Evolutionary conservation across 805 yeast species (phyloP), one percentile per base, ranked within the genome.

Genomic region (Yamadazyma paraphyllophila): DNA sequence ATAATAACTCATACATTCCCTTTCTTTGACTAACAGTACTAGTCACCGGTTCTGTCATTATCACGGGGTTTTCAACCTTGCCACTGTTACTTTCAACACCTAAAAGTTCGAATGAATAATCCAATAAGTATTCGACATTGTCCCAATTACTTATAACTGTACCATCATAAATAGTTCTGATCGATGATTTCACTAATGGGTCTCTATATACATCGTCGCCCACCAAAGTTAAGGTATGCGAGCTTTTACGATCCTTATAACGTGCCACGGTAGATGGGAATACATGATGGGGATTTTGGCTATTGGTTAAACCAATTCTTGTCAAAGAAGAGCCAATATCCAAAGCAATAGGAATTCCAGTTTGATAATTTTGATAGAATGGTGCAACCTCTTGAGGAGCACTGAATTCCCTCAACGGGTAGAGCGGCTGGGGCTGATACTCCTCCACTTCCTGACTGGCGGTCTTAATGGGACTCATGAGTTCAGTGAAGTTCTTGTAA

Each of bases 61-160:
- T 75, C 0, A 94, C 61, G 1, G 98, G 98, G 55, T 87, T 89
- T 38, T 83, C 79, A 3, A 91, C 80, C 2, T 71, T 60, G 1
- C 80, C 78, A 49, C 61, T 63, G 33, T 55, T 43, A 42, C 70
- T 58, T 1, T 64, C 48, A 2, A 89, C 94, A 3, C 92, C 85
- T 39, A 92, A 58, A 61, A 88, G 95, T 49, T 81, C 77, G 60
- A 94, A 85, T 0, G 90, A 73, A 59, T 90, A 94, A 63, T 92
- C 98, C 41, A 94, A 61, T 43, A 92, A 78, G 47, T 75, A 78
- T 61, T 94, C 99, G 2, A 85, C 77, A 47, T 83, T 78, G 46
- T 94, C 98, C 98, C 98, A 95, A 62, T 91, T 95, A 20, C 95
- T 83, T 30, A 94, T 72, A 54, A 89, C 69, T 4, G 88, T 78